These are phyloP conservation scores for Aureobasidium sp. DNA, from an alignment of 2,329 filamentous ascomycete species.

Conservation along the genomic window DNA sequence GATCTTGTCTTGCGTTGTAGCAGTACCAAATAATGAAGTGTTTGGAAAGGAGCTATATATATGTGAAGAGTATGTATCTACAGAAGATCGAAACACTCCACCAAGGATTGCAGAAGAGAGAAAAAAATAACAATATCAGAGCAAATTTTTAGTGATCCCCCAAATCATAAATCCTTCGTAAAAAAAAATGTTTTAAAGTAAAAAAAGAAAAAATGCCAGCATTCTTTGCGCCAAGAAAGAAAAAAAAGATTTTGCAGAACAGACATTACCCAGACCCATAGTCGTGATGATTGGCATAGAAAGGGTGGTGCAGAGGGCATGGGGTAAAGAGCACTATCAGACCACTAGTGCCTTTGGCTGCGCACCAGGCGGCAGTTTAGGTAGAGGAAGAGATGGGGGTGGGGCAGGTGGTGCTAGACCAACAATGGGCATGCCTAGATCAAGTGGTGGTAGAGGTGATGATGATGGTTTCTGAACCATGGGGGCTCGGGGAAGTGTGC, in stretches of 20 bases:
- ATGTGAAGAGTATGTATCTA: neutral
- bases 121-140: neutral
- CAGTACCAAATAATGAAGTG: too few relatives aligned
- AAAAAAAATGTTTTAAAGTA: neutral
- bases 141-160: neutral
- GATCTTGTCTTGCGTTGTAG: too few relatives aligned
- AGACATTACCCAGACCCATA: neutral
- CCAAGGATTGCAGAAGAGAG: neutral
- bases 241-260: too few relatives aligned
- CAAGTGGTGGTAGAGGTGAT: slow-evolving; percentile 17
- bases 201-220: neutral
- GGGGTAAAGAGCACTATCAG: neutral
- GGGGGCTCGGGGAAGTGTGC: neutral
- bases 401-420: slow-evolving; percentile 37
- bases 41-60: neutral
- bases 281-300: neutral
- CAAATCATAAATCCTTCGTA: neutral
- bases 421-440: slow-evolving; percentile 30
- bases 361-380: slow-evolving; percentile 25
- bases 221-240: neutral
- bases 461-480: slow-evolving; percentile 1
- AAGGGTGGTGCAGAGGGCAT: too few relatives aligned
- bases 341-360: neutral
- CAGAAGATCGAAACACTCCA: neutral
- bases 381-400: slow-evolving; percentile 37